Evolutionary conservation across 176 grass and related monocot genomes (phyloP).

Genomic region (Lolium multiflorum): DNA sequence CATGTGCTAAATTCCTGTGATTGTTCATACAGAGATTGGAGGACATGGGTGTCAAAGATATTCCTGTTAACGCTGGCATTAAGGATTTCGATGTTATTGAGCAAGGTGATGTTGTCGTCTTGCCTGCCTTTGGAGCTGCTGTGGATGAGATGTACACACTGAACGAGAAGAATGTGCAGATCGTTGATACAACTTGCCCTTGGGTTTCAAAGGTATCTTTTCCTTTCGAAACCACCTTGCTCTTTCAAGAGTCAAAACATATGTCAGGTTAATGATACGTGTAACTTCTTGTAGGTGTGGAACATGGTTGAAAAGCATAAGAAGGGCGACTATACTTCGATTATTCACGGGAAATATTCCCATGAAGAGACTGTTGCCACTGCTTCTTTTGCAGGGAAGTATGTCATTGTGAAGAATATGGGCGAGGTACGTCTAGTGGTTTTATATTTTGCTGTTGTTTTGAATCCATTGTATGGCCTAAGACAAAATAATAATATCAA

Average conservation of each 20-base stretch:
- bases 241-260: not conserved
- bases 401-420: slow-evolving; percentile 94
- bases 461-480: not conserved
- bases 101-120: slow-evolving; percentile 84
- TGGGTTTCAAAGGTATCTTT: slow-evolving; percentile 93
- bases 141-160: slow-evolving; percentile 97
- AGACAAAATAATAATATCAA: slow-evolving; percentile 16
- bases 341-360: slow-evolving; percentile 96
- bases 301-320: slow-evolving; percentile 99
- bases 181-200: slow-evolving; percentile 97
- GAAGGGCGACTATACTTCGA: slow-evolving; percentile 94
- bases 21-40: slow-evolving; percentile 72
- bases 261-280: not conserved
- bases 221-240: not conserved
- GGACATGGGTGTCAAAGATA: slow-evolving; percentile 72
- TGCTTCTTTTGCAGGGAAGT: slow-evolving; percentile 92
- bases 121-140: slow-evolving; percentile 94
- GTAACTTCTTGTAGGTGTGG: slow-evolving; percentile 71
- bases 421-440: slow-evolving; percentile 55
- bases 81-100: slow-evolving; percentile 80
- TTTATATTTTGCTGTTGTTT: slow-evolving; percentile 33
- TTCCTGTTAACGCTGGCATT: slow-evolving; percentile 66
- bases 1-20: slow-evolving; percentile 3
- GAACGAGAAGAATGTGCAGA: slow-evolving; percentile 97
- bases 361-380: slow-evolving; percentile 98